Evolutionary conservation across 805 yeast genomes (phyloP).

Genomic region (Candida tammaniensis): DNA sequence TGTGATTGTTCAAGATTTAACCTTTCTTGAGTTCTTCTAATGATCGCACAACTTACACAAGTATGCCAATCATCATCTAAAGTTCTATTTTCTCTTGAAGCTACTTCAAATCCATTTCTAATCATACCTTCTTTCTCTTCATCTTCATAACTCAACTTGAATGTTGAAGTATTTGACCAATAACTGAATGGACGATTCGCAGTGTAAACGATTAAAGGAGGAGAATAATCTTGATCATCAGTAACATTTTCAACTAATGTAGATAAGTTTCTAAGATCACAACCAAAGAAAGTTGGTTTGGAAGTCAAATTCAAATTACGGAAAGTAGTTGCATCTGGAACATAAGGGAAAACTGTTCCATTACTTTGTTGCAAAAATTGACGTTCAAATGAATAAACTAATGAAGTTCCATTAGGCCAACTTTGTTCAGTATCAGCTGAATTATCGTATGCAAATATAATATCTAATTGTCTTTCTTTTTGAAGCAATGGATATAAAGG

Average conservation of each 20-base stretch:
- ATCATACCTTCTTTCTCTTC: slow-evolving; percentile 59
- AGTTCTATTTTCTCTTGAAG: slow-evolving; percentile 64
- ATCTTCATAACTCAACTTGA: slow-evolving; percentile 58
- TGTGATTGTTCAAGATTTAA: slow-evolving; percentile 55
- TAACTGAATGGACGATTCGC: slow-evolving; percentile 71
- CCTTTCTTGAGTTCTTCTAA: slow-evolving; percentile 76
- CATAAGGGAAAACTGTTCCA: slow-evolving; percentile 72
- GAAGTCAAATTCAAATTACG: slow-evolving; percentile 57
- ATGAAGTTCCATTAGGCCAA: slow-evolving; percentile 41
- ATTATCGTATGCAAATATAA: slow-evolving; percentile 37
- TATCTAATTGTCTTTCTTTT: slow-evolving; percentile 29
- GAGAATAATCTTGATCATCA: slow-evolving; percentile 30
- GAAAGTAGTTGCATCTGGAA: slow-evolving; percentile 68
- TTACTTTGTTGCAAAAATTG: slow-evolving; percentile 45
- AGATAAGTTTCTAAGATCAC: slow-evolving; percentile 65
- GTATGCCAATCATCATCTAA: slow-evolving; percentile 65
- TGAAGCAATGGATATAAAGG: slow-evolving; percentile 40
- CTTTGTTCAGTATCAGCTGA: slow-evolving; percentile 29
- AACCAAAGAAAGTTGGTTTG: slow-evolving; percentile 80
- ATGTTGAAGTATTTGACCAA: slow-evolving; percentile 71
- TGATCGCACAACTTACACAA: slow-evolving; percentile 80
- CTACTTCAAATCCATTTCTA: slow-evolving; percentile 70
- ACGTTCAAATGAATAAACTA: slow-evolving; percentile 31
- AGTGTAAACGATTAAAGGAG: slow-evolving; percentile 75
- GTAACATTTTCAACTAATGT: slow-evolving; percentile 25